Percentiles rank a stretch among this genome's conserved stretches.
phyloP scores from a whole-genome alignment of 257 asterid genomes.

The Linderniella brevidens region DNA sequence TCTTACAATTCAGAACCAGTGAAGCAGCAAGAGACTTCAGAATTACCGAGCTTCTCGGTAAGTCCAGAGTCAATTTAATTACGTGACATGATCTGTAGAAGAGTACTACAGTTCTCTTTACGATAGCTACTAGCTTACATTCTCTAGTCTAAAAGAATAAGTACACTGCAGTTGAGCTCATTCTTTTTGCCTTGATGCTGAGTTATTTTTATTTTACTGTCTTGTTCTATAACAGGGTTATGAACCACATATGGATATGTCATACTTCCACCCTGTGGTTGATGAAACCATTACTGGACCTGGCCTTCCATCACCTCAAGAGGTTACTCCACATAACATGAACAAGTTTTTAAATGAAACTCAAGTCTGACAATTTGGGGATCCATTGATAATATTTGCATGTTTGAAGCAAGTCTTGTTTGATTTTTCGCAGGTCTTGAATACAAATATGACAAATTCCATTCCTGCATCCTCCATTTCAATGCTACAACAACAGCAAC shows the following conservation, averaged over 20 bases:
- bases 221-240: slow-evolving; percentile 42
- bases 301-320: slow-evolving; percentile 63
- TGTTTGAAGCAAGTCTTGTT: no score
- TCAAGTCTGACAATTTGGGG: no score
- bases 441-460: slow-evolving; percentile 29
- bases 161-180: not conserved
- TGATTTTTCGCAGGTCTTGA: slow-evolving; percentile 30
- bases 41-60: slow-evolving; percentile 59
- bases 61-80: slow-evolving; percentile 13
- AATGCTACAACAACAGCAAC: slow-evolving; percentile 67
- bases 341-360: no score
- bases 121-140: no score
- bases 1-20: slow-evolving; percentile 43
- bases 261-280: slow-evolving; percentile 56
- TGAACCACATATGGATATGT: slow-evolving; percentile 61
- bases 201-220: slow-evolving; percentile 3
- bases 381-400: no score
- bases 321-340: slow-evolving; percentile 22
- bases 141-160: no score
- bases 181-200: no score
- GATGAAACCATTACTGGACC: slow-evolving; percentile 64
- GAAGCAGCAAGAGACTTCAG: slow-evolving; percentile 44
- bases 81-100: not conserved
- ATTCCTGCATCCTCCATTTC: slow-evolving; percentile 48
- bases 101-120: no score